Base-by-base conservation (phyloP, 495 filamentous ascomycete genomes). In the Astrocystis sublimbata region DNA sequence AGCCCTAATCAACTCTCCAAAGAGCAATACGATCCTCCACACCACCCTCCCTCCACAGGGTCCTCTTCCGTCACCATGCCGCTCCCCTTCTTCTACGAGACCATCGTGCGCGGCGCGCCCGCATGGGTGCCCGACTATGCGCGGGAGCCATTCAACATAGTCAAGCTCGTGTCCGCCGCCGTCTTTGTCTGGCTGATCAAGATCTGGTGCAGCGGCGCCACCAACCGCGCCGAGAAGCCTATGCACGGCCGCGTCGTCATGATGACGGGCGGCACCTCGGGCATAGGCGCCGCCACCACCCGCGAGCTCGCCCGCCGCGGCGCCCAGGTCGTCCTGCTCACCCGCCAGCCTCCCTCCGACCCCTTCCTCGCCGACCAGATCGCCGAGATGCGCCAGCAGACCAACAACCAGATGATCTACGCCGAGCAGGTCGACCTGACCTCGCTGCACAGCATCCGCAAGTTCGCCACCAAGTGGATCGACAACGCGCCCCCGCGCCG, bases 381-480 rank as follows among this genome's bases (percentile, higher is more conserved):
- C 68, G 86, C 93, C 26, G 94, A 97, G 73, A 76, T 99, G 6
- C 90, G 94, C 46, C 79, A 79, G 15, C 78, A 81, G 24, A 92
- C 91, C n/a, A 82, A 83, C 10, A 99, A 98, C 79, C 81, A 92
- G 19, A 79, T 98, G 58, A 91, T 99, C 67, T 97, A 93, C 68
- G 92, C 96, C 58, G 94, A 99, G 73, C 89, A 96, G 72, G 91
- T 94, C 35, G 93, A 99, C 65, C 86, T 99, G 41, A 76, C 88
- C 26, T 93, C 89, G 12, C 79, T 98, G 17, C 85, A 97, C 69
- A 93, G 89, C 62, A 87, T 99, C 59, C 90, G 94, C 24, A 80
- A 87, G 60, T 99, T 99, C 71, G 94, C 94, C n/a, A 99, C 94
- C 2, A 92, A 92, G 77, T 99, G 96, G 92, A 89, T 98, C 66